These are phyloP conservation scores for Drosera spatulata DNA, from an alignment of 179 eudicot genomes.

Conservation along the genomic window DNA sequence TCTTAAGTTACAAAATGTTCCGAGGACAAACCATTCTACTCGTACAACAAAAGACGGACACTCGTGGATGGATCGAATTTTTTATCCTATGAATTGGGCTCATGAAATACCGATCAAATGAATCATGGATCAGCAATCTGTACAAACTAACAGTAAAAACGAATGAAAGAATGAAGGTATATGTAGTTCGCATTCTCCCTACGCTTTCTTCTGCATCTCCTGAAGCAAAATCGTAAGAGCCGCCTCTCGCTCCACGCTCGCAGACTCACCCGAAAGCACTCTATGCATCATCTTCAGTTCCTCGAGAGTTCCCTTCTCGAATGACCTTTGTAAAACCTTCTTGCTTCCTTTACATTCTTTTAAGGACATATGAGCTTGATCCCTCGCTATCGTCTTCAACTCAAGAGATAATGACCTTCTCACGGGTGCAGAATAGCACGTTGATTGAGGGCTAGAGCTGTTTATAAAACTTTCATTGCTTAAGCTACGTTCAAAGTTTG, in stretches of 20 bases:
- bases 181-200: too few species aligned
- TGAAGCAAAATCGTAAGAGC: constrained; percentile 21
- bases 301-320: constrained; percentile 26
- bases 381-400: not conserved
- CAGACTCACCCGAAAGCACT: constrained; percentile 22
- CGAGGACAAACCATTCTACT: too few species aligned
- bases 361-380: constrained; percentile 2
- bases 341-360: constrained; percentile 4
- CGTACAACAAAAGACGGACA: too few species aligned
- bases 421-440: constrained; percentile 6
- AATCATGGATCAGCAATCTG: too few species aligned
- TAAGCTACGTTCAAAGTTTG: constrained; percentile 1
- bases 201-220: constrained; percentile 20
- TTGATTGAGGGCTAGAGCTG: constrained; percentile 7
- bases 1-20: too few species aligned
- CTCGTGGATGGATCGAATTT: too few species aligned
- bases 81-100: too few species aligned
- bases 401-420: not conserved
- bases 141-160: too few species aligned
- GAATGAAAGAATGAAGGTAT: too few species aligned
- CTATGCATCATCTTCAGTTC: constrained; percentile 25
- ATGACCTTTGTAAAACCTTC: constrained; percentile 14
- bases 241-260: constrained; percentile 22
- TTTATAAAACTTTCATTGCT: not conserved
- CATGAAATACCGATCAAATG: too few species aligned